Evolutionary conservation across 306 rosid species (phyloP), one percentile per base, ranked within the genome.

Genomic region (Fragaria nilgerrensis): DNA sequence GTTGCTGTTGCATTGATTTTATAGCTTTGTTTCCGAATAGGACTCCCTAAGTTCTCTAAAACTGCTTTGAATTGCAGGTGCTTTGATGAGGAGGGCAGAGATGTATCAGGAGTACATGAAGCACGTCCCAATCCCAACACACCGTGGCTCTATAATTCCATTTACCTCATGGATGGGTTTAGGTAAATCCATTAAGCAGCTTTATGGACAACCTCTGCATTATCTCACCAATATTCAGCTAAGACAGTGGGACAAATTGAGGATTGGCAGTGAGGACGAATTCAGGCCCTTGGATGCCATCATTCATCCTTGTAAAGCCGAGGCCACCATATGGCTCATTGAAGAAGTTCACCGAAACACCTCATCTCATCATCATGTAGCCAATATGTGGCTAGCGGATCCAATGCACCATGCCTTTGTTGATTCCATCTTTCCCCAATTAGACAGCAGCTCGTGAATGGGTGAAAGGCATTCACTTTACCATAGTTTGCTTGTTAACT

Each of bases 91-190:
- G 80, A 83, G 92, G 83, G 99, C 99, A 32, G 90, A 84, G 84
- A 88, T 92, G 96, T 95, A 95, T 90, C 99, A 90, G 80, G 96
- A 88, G 7, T 92, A 88, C 90, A 95, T 89, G 97, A 92, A 88
- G 86, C 97, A 80, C 75, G 70, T 95, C 69, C 92, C 93, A 53
- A 81, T 95, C 78, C 99, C 99, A 14, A 79, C 70, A 16, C 80
- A 29, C 36, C 93, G 96, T 49, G 99, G 97, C 52, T 88, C 98
- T 49, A 76, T 91, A 32, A 88, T 95, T 71, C 98, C 98, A 3
- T 95, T 77, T 79, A 88, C 80, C 45, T 78, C 99, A 34, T 95
- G 99, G 99, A 85, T 83, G 87, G 97, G 96, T 73, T 72, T 95
- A 61, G 98, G 96, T 52, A 91, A 81, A 76, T 95, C 97, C 79